Percentiles rank a stretch among this genome's conserved stretches.
These are phyloP conservation scores for Podaxis sp. DNA, from an alignment of 768 basidiomycete species.

Conservation along the genomic window DNA sequence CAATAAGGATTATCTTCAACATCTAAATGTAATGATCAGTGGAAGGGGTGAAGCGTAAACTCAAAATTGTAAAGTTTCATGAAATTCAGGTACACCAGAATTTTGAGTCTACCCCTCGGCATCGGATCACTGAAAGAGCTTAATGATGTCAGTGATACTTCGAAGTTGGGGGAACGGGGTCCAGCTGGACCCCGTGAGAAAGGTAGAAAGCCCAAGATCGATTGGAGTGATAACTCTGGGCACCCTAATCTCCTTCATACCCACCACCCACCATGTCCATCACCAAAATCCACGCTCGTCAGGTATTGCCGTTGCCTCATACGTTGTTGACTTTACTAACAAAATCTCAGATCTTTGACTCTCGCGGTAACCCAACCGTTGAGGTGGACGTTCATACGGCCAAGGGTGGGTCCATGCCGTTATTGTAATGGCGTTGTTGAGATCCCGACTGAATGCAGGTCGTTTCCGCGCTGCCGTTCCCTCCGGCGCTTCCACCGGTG, in stretches of 20 bases:
- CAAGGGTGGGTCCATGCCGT: conserved; percentile 59
- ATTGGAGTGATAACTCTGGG: conserved; percentile 34
- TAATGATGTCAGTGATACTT: too few relatives aligned
- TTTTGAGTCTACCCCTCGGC: neutral
- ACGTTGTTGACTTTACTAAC: conserved; percentile 12
- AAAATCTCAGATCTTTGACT: conserved; percentile 89
- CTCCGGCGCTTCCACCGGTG: conserved; percentile 97
- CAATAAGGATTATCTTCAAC: too few relatives aligned
- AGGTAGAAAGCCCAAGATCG: conserved; percentile 32
- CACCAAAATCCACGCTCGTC: conserved; percentile 89
- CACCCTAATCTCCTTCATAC: conserved; percentile 24
- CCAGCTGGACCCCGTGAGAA: conserved; percentile 35
- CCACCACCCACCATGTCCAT: conserved; percentile 74
- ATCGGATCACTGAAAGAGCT: neutral
- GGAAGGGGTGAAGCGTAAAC: too few relatives aligned
- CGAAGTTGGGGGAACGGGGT: neutral
- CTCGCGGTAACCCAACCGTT: conserved; percentile 96
- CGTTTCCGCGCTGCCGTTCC: conserved; percentile 94
- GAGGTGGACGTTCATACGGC: conserved; percentile 88
- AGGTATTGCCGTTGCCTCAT: conserved; percentile 48
- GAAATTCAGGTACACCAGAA: too few relatives aligned
- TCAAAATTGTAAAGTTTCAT: too few relatives aligned
- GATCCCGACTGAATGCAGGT: conserved; percentile 43
- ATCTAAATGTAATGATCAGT: too few relatives aligned
- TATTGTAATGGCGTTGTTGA: neutral